These are phyloP conservation scores for Rhipidocladum racemiflorum DNA, from an alignment of 176 grass and related monocot genomes.

Conservation along the genomic window DNA sequence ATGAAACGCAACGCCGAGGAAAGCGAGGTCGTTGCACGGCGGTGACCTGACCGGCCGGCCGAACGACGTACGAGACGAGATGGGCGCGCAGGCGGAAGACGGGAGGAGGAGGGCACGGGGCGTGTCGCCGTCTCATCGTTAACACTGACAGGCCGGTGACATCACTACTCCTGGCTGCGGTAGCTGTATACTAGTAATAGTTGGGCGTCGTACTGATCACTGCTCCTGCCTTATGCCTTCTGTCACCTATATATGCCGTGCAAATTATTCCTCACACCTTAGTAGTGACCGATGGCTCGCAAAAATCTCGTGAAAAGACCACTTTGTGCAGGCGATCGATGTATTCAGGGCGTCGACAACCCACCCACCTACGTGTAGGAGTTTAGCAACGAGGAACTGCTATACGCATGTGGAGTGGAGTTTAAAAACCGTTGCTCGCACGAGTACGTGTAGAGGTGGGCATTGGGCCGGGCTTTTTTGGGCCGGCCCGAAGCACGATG, in stretches of 20 bases:
- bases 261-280: not conserved
- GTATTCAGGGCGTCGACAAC: too few species aligned
- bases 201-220: too few species aligned
- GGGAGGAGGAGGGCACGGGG: constrained; percentile 35
- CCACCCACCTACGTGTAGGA: too few species aligned
- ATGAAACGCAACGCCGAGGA: not conserved
- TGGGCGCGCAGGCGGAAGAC: not conserved
- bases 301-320: too few species aligned
- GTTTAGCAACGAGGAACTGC: too few species aligned
- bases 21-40: not conserved
- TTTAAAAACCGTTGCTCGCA: too few species aligned
- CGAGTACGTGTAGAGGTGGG: too few species aligned
- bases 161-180: not conserved
- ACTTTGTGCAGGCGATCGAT: too few species aligned
- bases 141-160: not conserved
- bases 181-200: not conserved
- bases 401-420: too few species aligned
- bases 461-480: too few species aligned
- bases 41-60: not conserved
- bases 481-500: too few species aligned
- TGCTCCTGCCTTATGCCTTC: not conserved
- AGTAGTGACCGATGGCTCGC: not conserved
- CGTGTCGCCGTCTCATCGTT: not conserved
- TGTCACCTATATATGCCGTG: not conserved
- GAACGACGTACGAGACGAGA: not conserved